phyloP scores from a whole-genome alignment of 768 basidiomycete species.

The Lactarius pseudohatsudake region DNA sequence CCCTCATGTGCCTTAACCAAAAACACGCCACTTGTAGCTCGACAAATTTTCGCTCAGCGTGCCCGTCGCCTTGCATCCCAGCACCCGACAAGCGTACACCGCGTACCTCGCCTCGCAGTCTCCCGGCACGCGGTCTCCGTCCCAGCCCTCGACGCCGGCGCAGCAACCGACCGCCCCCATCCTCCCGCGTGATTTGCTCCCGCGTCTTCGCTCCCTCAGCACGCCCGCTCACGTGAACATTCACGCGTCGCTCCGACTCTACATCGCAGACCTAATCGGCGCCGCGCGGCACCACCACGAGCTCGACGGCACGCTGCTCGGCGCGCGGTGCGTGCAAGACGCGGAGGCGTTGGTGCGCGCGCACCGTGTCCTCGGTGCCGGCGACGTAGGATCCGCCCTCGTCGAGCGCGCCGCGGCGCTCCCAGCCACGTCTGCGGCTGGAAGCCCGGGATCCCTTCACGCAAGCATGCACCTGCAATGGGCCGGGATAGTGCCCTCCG shows the following conservation, averaged over 20 bases:
- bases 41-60: slow-evolving; percentile 80
- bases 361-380: slow-evolving; percentile 60
- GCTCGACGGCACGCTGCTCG: slow-evolving; percentile 69
- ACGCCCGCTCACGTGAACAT: slow-evolving; percentile 24
- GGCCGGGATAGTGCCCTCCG: neutral
- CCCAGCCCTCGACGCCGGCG: slow-evolving; percentile 28
- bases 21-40: slow-evolving; percentile 46
- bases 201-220: slow-evolving; percentile 34
- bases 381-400: slow-evolving; percentile 61
- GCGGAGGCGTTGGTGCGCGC: slow-evolving; percentile 68
- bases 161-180: slow-evolving; percentile 15
- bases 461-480: slow-evolving; percentile 14
- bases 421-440: slow-evolving; percentile 10
- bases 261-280: slow-evolving; percentile 70
- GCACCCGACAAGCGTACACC: slow-evolving; percentile 33
- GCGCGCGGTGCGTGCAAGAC: slow-evolving; percentile 57
- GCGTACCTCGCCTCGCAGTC: slow-evolving; percentile 36
- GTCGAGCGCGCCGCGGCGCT: slow-evolving; percentile 36
- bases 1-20: slow-evolving; percentile 3
- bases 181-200: slow-evolving; percentile 35
- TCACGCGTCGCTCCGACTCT: slow-evolving; percentile 52
- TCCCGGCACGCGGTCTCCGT: slow-evolving; percentile 33
- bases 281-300: slow-evolving; percentile 70
- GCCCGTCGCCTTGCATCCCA: slow-evolving; percentile 45
- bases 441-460: slow-evolving; percentile 15